Evolutionary conservation across 768 basidiomycete genomes (phyloP).

Genomic region (Hygrocybe coccinea): DNA sequence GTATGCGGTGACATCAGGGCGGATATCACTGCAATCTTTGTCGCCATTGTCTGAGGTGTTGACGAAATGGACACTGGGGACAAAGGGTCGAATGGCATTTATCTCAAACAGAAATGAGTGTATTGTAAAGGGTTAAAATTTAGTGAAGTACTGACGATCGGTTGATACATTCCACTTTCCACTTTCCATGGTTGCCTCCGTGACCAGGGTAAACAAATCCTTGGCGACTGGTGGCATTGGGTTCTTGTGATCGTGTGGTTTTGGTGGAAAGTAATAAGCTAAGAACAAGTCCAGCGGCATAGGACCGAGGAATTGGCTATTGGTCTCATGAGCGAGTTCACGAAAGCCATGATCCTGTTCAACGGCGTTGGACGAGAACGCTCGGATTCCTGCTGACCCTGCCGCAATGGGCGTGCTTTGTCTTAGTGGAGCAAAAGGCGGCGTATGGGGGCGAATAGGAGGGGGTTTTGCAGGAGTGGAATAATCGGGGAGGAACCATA

Average conservation of each 20-base stretch:
- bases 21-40: background rate
- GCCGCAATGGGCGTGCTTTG: background rate
- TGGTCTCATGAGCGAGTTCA: background rate
- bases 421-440: background rate
- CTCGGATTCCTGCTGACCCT: background rate
- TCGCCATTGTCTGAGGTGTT: background rate
- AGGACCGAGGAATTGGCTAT: background rate
- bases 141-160: too few species aligned
- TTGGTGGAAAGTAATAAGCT: background rate
- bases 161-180: too few species aligned
- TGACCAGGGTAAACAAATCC: background rate
- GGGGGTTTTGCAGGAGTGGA: background rate
- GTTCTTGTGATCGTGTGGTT: background rate
- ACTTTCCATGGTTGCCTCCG: background rate
- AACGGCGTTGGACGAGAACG: background rate
- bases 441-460: background rate
- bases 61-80: background rate
- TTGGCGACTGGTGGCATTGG: background rate
- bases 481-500: too few species aligned
- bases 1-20: background rate
- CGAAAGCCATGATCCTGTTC: background rate
- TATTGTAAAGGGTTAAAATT: too few species aligned
- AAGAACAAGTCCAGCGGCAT: background rate
- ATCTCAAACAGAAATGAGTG: background rate
- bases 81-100: background rate